phyloP scores from a whole-genome alignment of 805 yeast species.

The Pichia rugopelliculosa region DNA sequence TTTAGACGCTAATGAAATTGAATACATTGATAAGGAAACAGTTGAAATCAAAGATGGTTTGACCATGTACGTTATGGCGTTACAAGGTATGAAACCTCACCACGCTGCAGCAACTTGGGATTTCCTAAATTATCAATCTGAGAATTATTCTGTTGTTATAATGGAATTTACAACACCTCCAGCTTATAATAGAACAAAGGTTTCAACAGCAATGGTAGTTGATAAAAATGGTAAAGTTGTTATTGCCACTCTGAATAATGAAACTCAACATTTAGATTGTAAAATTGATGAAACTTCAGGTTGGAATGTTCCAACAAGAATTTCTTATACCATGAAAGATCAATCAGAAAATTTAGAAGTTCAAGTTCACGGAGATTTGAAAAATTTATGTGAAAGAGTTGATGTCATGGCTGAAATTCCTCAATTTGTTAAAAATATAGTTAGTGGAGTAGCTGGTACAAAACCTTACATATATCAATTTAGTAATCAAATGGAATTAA shows the following conservation, averaged over 20 bases:
- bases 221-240: slow-evolving; percentile 53
- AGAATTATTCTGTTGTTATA: slow-evolving; percentile 62
- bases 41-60: slow-evolving; percentile 32
- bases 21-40: slow-evolving; percentile 2
- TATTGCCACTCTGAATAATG: slow-evolving; percentile 59
- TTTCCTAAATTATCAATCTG: slow-evolving; percentile 81
- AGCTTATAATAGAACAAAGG: slow-evolving; percentile 77
- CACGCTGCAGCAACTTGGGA: slow-evolving; percentile 98
- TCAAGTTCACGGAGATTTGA: slow-evolving; percentile 52
- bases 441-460: slow-evolving; percentile 90
- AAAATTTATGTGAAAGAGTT: slow-evolving; percentile 71
- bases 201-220: slow-evolving; percentile 70
- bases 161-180: slow-evolving; percentile 96
- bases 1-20: slow-evolving; percentile 12
- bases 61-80: slow-evolving; percentile 89
- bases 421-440: slow-evolving; percentile 85
- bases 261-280: slow-evolving; percentile 49
- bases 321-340: slow-evolving; percentile 46
- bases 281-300: slow-evolving; percentile 72
- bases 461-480: slow-evolving; percentile 96
- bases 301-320: slow-evolving; percentile 78
- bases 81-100: slow-evolving; percentile 99
- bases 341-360: slow-evolving; percentile 36
- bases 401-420: slow-evolving; percentile 98
- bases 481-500: slow-evolving; percentile 48